Conservation (phyloP, 1,284 basidiomycete genomes). For the Gymnopus androsaceus region DNA sequence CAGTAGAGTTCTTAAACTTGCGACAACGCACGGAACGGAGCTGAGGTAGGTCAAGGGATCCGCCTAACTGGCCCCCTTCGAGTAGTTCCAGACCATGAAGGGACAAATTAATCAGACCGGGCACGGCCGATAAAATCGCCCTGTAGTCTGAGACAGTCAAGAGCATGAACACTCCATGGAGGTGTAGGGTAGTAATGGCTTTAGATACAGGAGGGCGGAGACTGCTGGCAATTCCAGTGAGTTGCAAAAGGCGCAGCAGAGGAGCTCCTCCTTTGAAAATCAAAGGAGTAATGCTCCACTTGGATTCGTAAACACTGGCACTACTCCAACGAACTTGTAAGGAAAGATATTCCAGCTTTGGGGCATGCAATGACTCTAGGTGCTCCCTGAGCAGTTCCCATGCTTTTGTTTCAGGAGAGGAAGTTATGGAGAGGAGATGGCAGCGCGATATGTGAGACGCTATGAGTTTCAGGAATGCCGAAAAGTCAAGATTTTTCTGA, state of each 20-base stretch:
- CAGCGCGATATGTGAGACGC: slow-evolving; percentile 12
- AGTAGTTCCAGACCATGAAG: slow-evolving; percentile 38
- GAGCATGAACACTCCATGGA: slow-evolving; percentile 40
- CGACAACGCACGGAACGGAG: slow-evolving; percentile 38
- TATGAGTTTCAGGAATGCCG: slow-evolving; percentile 5
- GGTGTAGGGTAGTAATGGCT: slow-evolving; percentile 38
- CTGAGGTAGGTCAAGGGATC: slow-evolving; percentile 27
- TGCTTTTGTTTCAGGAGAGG: slow-evolving; percentile 9
- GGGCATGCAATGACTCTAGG: slow-evolving; percentile 25
- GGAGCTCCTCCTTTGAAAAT: slow-evolving; percentile 36
- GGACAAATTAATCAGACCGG: slow-evolving; percentile 40
- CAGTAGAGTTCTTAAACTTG: slow-evolving; percentile 29
- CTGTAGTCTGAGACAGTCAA: slow-evolving; percentile 36
- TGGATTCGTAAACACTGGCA: slow-evolving; percentile 24
- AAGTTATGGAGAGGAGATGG: slow-evolving; percentile 1
- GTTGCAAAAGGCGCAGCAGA: slow-evolving; percentile 36
- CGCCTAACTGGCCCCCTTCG: slow-evolving; percentile 12
- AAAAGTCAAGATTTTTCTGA: slow-evolving; percentile 9
- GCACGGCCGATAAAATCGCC: slow-evolving; percentile 31
- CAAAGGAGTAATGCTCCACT: slow-evolving; percentile 24
- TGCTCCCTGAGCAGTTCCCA: background rate
- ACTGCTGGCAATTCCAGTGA: slow-evolving; percentile 41
- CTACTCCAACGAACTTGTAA: slow-evolving; percentile 30
- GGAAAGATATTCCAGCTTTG: slow-evolving; percentile 39
- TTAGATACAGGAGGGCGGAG: slow-evolving; percentile 37